A percentile compares a stretch with the other conserved stretches of the same genome.
These are phyloP conservation scores for Volvox africanus DNA, from an alignment of 139 green algal genomes.

Conservation along the genomic window DNA sequence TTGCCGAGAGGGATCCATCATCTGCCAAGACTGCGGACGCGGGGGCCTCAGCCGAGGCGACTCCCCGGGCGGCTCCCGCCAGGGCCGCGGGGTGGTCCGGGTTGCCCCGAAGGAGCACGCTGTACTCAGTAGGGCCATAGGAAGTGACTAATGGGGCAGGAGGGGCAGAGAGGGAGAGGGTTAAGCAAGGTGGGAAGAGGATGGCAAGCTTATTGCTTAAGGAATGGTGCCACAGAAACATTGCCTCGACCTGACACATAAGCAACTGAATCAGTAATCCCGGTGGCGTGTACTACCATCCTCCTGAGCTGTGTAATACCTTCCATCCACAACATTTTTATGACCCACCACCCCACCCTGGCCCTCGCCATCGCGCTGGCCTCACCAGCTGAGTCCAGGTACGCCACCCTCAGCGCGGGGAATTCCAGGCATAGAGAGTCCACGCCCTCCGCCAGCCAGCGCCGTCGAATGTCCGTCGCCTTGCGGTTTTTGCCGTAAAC, in stretches of 20 bases:
- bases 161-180: not conserved
- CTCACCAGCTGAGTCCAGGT: slow-evolving; percentile 42
- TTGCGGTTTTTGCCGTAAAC: slow-evolving; percentile 51
- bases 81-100: not conserved
- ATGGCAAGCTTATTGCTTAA: not conserved
- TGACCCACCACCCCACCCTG: too few relatives aligned
- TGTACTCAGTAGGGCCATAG: slow-evolving; percentile 30
- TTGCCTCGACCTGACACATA: too few relatives aligned
- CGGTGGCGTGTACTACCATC: too few relatives aligned
- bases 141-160: not conserved
- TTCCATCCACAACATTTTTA: too few relatives aligned
- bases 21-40: not conserved
- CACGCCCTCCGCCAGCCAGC: slow-evolving; percentile 35
- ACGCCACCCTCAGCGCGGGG: slow-evolving; percentile 30
- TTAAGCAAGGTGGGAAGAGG: not conserved
- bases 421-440: slow-evolving; percentile 34
- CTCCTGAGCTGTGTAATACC: too few relatives aligned
- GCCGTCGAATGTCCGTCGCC: slow-evolving; percentile 31
- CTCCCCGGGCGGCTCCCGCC: not conserved
- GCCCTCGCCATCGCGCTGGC: not conserved
- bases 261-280: too few relatives aligned
- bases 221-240: too few relatives aligned
- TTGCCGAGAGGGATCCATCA: too few relatives aligned
- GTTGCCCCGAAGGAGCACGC: slow-evolving; percentile 40
- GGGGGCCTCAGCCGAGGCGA: not conserved